Base-by-base conservation (phyloP, 225 moss, liverwort and hornwort species). In the Takakia lepidozioides region DNA sequence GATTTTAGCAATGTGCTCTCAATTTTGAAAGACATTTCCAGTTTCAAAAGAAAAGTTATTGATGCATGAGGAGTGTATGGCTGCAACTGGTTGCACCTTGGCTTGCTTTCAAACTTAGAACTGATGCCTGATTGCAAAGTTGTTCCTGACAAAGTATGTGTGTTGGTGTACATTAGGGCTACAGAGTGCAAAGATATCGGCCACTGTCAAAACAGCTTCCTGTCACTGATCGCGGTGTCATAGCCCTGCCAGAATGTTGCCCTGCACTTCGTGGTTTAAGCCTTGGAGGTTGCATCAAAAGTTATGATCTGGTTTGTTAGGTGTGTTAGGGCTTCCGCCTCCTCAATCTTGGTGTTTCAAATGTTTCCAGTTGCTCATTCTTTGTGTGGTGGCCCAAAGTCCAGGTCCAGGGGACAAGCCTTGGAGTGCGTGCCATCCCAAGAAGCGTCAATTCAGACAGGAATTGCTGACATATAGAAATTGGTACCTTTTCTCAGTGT, bases 231-330 rank as follows among this genome's bases (percentile, higher is more conserved):
- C 53, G 61, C 41, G 92, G 92, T 49, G 72, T 92, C 46, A 77
- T 71, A 59, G 69, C 74, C 48, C 56, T 92, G 51, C 76, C 82
- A 27, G 92, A 92, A 53, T 87, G 92, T 32, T 92, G 92, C 65
- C 66, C 77, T 25, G 65, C 62, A 43, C 62, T 92, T 44, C 74
- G 85, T 39, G 85, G 85, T 40, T 72, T 92, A 24, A 85, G 81
- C 47, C 55, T 87, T 48, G 74, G 78, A 66, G 82, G 85, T 51
- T 92, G 92, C 58, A 28, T 38, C 15, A n/a, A 83, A 68, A 42
- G 62, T 92, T 25, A 71, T 68, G 21, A 20, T 61, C 37, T 67
- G 71, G 16, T 78, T 87, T 10, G 74, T 79, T 23, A 72, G 87
- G 92, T 87, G 67, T 10, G 41, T 17, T n/a, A 37, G 41, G n/a